Base-by-base conservation (phyloP, 78 protist species). In the Salpingoeca rosetta region DNA sequence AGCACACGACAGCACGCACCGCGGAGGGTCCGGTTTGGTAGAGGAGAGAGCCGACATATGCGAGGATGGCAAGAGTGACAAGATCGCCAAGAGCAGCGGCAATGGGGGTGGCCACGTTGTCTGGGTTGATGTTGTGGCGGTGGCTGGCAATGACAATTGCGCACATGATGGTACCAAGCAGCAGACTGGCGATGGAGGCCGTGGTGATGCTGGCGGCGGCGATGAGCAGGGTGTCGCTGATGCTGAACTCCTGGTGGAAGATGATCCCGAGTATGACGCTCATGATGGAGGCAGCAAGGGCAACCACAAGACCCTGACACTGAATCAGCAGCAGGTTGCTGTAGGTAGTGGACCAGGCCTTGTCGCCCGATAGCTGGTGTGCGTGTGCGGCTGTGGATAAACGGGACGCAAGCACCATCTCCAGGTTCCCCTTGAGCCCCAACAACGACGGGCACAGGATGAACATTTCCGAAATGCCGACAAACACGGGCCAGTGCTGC, bases 381-480 rank as follows among this genome's bases (percentile, higher is more conserved):
- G 17, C 17, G 17, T 51, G 65, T 75, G 37, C 41, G 43, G 36
- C 79, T 12, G 24, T 37, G 76, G 36, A 72, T 26, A 72, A 76
- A 42, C 31, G 80, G 35, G 45, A 37, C 12, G 80, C 80, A 2
- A 76, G 44, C n/a, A 2, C 39, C 80, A 76, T 76, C 24, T 76
- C 80, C 39, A 76, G 44, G 35, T 76, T 76, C 44, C 80, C 80
- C 80, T 76, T 76, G 44, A 76, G 80, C 12, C 44, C 44, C 24
- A 76, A 25, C 80, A 76, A 44, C 25, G 44, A 25, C 2, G 80
- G 80, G 25, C 22, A 26, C 35, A 76, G 80, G 44, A 76, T 76
- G 80, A 76, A 76, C 43, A 76, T 2, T 22, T 76, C 80, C 25
- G 80, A 0, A 28, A 40, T 24, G 1, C 27, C 3, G 35, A 10